phyloP scores from a whole-genome alignment of 371 early-diverging fungal genomes.

The Fennellomyces sp. region DNA sequence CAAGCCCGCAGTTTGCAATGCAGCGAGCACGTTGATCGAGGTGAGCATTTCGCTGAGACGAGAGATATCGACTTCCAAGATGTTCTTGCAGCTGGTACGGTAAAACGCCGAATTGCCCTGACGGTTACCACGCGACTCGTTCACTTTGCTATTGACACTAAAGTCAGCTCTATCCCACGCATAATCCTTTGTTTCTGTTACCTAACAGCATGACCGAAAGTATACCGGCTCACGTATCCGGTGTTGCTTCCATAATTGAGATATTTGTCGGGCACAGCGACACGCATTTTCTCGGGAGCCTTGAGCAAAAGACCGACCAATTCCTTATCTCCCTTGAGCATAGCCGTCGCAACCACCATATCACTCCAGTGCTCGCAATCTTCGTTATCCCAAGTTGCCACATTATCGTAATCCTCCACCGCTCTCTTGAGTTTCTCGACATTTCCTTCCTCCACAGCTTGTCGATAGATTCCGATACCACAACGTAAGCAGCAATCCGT shows the following conservation, averaged over 20 bases:
- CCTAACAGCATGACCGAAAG: constrained; percentile 41
- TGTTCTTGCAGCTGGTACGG: not conserved
- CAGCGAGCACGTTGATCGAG: not conserved
- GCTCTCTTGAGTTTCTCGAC: constrained; percentile 15
- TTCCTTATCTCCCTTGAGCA: constrained; percentile 24
- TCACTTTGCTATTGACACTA: constrained; percentile 58
- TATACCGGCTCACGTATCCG: constrained; percentile 39
- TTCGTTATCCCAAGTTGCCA: constrained; percentile 26
- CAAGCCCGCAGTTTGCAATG: not conserved
- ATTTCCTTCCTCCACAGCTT: constrained; percentile 24
- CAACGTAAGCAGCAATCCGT: constrained; percentile 43
- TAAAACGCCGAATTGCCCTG: constrained; percentile 62
- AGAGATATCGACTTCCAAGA: constrained; percentile 17
- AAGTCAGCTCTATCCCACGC: not conserved
- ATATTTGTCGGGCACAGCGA: constrained; percentile 24
- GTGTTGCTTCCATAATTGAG: constrained; percentile 26
- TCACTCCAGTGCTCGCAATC: constrained; percentile 19
- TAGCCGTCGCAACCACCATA: constrained; percentile 18
- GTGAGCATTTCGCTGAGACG: not conserved
- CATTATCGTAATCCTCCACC: constrained; percentile 13
- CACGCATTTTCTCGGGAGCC: constrained; percentile 4
- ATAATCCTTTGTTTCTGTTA: not conserved
- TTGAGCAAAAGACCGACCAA: constrained; percentile 19
- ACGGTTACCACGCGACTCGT: constrained; percentile 67
- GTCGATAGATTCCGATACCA: constrained; percentile 21